Evolutionary conservation across 2,329 filamentous ascomycete genomes (phyloP).

Genomic region (Colletotrichum simmondsii): DNA sequence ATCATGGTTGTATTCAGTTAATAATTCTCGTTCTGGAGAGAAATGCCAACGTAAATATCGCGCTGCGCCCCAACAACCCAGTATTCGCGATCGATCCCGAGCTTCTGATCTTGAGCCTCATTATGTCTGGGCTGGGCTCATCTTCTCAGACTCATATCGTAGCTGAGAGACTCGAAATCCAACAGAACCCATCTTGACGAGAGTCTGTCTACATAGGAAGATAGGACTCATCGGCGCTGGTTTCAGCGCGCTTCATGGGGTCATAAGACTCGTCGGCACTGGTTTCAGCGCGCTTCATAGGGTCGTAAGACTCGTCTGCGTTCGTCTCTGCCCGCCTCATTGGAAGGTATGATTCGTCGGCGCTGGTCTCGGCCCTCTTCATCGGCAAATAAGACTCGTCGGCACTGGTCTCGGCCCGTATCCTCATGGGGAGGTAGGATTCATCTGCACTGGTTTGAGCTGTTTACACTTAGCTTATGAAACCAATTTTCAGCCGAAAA

Average conservation of each 20-base stretch:
- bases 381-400: constrained; percentile 26
- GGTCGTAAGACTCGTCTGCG: constrained; percentile 15
- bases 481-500: neutral
- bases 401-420: constrained; percentile 11
- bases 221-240: constrained; percentile 21
- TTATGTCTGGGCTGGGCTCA: neutral
- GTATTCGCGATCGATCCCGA: neutral
- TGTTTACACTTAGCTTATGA: neutral
- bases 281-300: constrained; percentile 3
- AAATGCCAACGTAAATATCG: neutral
- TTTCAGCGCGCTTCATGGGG: constrained; percentile 5
- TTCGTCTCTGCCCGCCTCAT: constrained; percentile 15
- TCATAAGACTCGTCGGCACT: constrained; percentile 12
- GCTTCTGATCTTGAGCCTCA: neutral
- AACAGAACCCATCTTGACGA: neutral
- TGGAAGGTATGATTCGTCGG: constrained; percentile 18
- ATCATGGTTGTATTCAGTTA: neutral
- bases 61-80: neutral
- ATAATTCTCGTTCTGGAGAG: too few relatives aligned
- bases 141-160: neutral
- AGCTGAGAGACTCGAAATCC: neutral
- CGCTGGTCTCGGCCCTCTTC: constrained; percentile 15
- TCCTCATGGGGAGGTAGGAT: constrained; percentile 26
- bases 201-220: constrained; percentile 1
- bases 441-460: constrained; percentile 22